Base-by-base conservation (phyloP, 176 grass and related monocot species). In the Eragrostis curvula region DNA sequence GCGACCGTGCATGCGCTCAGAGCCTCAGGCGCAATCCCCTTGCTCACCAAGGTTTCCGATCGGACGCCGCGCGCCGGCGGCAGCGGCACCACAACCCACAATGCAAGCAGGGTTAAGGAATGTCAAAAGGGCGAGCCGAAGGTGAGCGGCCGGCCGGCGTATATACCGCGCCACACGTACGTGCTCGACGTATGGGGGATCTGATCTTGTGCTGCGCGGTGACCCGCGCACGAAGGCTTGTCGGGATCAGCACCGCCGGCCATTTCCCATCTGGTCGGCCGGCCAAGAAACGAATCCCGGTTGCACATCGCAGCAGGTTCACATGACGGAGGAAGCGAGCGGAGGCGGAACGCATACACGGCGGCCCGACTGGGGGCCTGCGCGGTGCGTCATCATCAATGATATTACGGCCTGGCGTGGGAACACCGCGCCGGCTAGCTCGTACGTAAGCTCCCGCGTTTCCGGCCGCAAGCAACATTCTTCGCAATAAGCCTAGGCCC, bases 391-490 rank as follows among this genome's bases (percentile, higher is more conserved):
- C 24, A 25, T 9, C 21, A 24, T 3, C 23, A 5, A 24, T 61
- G 1, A 24, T 61, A n/a, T 13, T 24, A 66, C 30, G 59, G 67
- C 3, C 32, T n/a, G n/a, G 32, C 4, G 55, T 72, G 80, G 55
- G 68, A 82, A 63, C 68, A 64, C 24, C 64, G 63, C 39, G 63
- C 48, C 29, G 62, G 62, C 47, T 52, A 24, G 47, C 21, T 52
- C 28, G 14, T 9, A 49, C 21, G 76, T 30, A 4, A 66, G 39
- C 47, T 42, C 70, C 70, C 30, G 9, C 29, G 60, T 20, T 68
- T 78, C 48, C 78, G 64, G 64, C 78, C 48, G 81, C 60, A 56
- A 75, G 47, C 81, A 84, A 75, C 81, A 66, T 55, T 55, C 15
- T 32, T 13, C 2, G 8, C 6, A 9, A 32, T 5, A 11, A 36